phyloP scores from a whole-genome alignment of 2,329 filamentous ascomycete genomes.

The Uncinocarpus reesii region DNA sequence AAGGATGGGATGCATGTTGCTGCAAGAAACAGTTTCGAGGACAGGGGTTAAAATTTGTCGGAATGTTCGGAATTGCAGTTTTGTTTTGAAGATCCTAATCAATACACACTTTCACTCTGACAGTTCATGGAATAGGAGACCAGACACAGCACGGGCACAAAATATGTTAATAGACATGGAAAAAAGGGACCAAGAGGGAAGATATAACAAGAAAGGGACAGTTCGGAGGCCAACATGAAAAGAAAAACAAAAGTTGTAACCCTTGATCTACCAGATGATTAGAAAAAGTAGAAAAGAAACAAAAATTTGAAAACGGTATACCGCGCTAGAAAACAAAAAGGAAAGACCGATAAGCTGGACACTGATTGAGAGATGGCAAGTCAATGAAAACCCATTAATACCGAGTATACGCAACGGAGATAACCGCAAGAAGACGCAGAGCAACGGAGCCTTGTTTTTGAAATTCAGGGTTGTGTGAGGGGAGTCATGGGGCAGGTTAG shows the following conservation, averaged over 20 bases:
- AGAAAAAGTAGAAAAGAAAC: background rate
- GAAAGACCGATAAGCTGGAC: background rate
- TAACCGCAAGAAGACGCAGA: background rate
- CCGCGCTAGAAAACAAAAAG: constrained; percentile 1
- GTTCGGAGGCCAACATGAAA: background rate
- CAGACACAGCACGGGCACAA: background rate
- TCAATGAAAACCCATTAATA: constrained; percentile 5
- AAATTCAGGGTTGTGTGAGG: background rate
- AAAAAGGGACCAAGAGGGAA: background rate
- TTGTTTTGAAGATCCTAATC: constrained; percentile 5
- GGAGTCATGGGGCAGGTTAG: constrained; percentile 1
- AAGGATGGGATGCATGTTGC: background rate
- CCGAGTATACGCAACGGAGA: constrained; percentile 1
- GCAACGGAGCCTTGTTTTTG: constrained; percentile 1
- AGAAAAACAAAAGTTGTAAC: background rate
- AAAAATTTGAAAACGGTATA: background rate
- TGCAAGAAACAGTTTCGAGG: no score
- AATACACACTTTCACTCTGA: constrained; percentile 2
- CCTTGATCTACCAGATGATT: constrained; percentile 1
- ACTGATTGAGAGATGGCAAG: background rate
- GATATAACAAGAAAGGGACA: background rate
- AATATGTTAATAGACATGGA: constrained; percentile 5
- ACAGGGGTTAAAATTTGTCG: background rate
- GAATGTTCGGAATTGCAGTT: background rate
- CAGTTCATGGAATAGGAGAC: background rate